Base-by-base conservation (phyloP, 2,329 filamentous ascomycete genomes). In the Colletotrichum costaricense region DNA sequence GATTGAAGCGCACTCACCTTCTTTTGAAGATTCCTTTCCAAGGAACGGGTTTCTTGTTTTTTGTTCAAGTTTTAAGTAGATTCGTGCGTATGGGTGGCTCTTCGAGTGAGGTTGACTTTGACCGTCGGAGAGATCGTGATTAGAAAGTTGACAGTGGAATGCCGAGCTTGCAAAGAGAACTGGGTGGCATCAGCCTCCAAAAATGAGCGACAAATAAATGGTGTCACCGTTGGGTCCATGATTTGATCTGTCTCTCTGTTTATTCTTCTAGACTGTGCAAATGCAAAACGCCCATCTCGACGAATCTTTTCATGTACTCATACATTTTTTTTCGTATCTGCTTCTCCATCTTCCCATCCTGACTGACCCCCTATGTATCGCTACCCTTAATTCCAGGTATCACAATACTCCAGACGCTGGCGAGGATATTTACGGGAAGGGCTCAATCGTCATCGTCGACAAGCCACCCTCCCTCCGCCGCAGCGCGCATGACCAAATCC, bases 281-380 rank as follows among this genome's bases (percentile, higher is more conserved):
- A 63, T 14, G 30, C 22, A 55, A 42, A 52, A 22, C 63, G 49
- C 63, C 62, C 22, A 28, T 56, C 33, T 65, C 49, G 33, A 26
- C 63, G 30, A 24, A 16, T 42, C 6, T 16, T 65, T 22, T 56
- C 49, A 65, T 65, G 49, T 65, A 56, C 22, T 65, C 63, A 8
- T 65, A 65, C 63, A 65, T 22, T 33, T 55, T 52, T 52, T 52
- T 52, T 19, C 14, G 24, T 9, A 30, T 9, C 22, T 57, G 19
- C 16, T 14, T 22, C 14, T 5, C 33, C 33, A 33, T 33, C 33
- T 22, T 24, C 22, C 16, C 14, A 9, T 24, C 6, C 12, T 42
- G 16, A 56, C 42, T 28, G 16, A 33, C 49, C 52, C 49, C 35
- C 19, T 38, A n/a, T 28, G n/a, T 42, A 12, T 64, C 16, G 9